Percentiles rank a stretch among this genome's conserved stretches.
phyloP scores from a whole-genome alignment of 2,329 filamentous ascomycete species.

The Nigrospora sphaerica region DNA sequence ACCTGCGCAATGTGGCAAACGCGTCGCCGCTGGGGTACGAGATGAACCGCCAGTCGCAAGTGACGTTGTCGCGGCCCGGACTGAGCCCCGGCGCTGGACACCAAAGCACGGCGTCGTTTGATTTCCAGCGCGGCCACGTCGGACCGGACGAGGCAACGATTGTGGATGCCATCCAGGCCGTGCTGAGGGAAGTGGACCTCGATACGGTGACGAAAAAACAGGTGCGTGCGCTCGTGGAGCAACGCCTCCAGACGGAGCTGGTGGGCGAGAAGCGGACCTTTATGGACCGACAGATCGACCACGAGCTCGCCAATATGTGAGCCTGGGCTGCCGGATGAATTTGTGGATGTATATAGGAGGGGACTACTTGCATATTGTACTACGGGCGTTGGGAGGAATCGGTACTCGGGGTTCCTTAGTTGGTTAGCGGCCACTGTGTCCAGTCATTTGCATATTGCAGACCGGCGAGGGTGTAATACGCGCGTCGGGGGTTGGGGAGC shows the following conservation, averaged over 20 bases:
- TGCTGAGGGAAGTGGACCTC: conserved; percentile 81
- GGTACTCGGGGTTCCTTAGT: too few species aligned
- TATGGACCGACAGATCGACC: conserved; percentile 88
- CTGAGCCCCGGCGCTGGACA: conserved; percentile 32
- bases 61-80: conserved; percentile 39
- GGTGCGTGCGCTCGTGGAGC: conserved; percentile 82
- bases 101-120: conserved; percentile 47
- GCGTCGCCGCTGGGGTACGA: conserved; percentile 36
- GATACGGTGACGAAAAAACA: conserved; percentile 99
- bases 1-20: conserved; percentile 41
- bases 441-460: too few species aligned
- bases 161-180: conserved; percentile 74
- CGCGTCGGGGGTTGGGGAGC: too few species aligned
- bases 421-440: too few species aligned
- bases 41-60: conserved; percentile 32
- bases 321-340: background rate
- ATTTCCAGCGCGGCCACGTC: conserved; percentile 48
- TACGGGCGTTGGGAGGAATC: too few species aligned
- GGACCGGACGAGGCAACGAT: conserved; percentile 78
- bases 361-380: background rate
- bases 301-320: conserved; percentile 81
- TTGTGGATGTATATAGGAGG: background rate
- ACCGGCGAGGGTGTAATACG: too few species aligned
- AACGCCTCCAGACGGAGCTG: conserved; percentile 84
- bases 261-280: conserved; percentile 80